Conservation (phyloP, 306 rosid genomes). For the Purshia tridentata region DNA sequence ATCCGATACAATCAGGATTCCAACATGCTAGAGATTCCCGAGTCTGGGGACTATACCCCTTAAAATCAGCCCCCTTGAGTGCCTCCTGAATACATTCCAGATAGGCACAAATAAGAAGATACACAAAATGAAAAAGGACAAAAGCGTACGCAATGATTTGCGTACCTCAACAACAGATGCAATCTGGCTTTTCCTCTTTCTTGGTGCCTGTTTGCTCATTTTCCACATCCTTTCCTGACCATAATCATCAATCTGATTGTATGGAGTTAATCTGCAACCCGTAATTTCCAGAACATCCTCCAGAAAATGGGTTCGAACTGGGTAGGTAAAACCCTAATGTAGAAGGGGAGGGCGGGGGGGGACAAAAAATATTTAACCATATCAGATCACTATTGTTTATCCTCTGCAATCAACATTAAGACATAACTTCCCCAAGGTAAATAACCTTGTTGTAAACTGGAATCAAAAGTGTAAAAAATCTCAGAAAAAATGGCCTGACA, state of each 20-base stretch:
- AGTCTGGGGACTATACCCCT: constrained; percentile 65
- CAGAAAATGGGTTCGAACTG: constrained; percentile 77
- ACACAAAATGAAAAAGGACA: constrained; percentile 1
- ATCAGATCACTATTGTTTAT: constrained; percentile 16
- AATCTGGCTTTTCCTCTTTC: constrained; percentile 98
- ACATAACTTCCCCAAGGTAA: neutral
- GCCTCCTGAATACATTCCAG: constrained; percentile 66
- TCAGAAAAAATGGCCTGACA: too few species aligned
- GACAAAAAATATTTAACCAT: neutral
- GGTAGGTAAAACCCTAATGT: constrained; percentile 79
- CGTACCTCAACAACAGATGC: constrained; percentile 82
- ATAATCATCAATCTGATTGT: constrained; percentile 91
- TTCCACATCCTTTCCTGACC: constrained; percentile 96
- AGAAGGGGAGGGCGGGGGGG: constrained; percentile 7
- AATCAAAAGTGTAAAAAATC: too few species aligned
- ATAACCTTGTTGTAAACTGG: too few species aligned
- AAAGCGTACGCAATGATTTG: constrained; percentile 9
- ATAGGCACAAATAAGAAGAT: constrained; percentile 25
- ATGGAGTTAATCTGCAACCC: constrained; percentile 69
- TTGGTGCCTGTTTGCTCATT: constrained; percentile 81
- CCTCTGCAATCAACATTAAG: neutral
- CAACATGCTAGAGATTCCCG: constrained; percentile 85
- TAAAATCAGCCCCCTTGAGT: constrained; percentile 67
- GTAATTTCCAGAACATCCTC: constrained; percentile 82
- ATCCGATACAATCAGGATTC: constrained; percentile 93